phyloP scores from a whole-genome alignment of 78 protist genomes.

The Isochrysis galbana region DNA sequence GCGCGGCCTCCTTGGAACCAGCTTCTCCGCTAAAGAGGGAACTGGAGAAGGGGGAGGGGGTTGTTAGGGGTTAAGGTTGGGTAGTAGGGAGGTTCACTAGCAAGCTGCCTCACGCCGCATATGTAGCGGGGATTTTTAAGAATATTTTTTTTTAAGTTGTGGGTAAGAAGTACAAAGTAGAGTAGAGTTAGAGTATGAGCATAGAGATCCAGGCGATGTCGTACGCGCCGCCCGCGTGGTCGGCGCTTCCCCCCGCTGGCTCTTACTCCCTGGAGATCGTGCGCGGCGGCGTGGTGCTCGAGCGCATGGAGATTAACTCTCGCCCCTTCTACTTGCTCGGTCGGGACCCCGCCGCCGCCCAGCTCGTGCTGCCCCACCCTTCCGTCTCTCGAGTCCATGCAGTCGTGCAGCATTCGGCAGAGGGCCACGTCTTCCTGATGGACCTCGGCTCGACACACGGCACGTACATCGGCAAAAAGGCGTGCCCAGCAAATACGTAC shows the following conservation, averaged over 20 bases:
- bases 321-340: conserved; percentile 17
- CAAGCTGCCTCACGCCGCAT: too few species aligned
- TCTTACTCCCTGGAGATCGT: neutral
- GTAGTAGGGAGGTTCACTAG: too few species aligned
- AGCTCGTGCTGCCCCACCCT: conserved; percentile 44
- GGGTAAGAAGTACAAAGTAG: too few species aligned
- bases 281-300: conserved; percentile 37
- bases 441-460: conserved; percentile 59
- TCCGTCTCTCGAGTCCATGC: conserved; percentile 51
- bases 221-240: neutral
- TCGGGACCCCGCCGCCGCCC: neutral
- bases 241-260: neutral
- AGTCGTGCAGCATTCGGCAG: conserved; percentile 5
- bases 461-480: conserved; percentile 9
- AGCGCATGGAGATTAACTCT: neutral
- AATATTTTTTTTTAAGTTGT: too few species aligned
- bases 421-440: conserved; percentile 18
- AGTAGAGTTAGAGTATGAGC: too few species aligned
- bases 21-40: too few species aligned
- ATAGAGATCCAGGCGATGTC: too few species aligned
- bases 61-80: too few species aligned
- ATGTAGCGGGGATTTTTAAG: too few species aligned
- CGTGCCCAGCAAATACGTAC: neutral
- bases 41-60: too few species aligned
- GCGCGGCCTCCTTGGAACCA: too few species aligned